Evolutionary conservation across 2,329 filamentous ascomycete genomes (phyloP).

Genomic region (Fusarium clavum): DNA sequence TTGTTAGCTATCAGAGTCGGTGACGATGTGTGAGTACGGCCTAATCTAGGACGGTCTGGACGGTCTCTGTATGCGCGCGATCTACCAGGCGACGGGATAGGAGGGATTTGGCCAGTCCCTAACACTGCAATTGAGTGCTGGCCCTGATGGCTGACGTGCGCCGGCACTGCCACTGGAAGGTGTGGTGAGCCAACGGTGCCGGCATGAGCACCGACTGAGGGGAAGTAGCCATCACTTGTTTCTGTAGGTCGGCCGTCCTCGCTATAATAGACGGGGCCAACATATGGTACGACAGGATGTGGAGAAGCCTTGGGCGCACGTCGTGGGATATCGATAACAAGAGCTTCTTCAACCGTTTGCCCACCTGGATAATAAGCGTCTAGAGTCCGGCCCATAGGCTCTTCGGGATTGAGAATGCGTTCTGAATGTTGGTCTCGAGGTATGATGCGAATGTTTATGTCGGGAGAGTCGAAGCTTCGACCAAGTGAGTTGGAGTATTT

Average conservation of each 20-base stretch:
- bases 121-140: constrained; percentile 82
- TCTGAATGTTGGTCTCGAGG: constrained; percentile 76
- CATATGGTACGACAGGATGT: constrained; percentile 55
- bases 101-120: constrained; percentile 81
- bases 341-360: constrained; percentile 87
- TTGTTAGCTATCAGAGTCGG: constrained; percentile 73
- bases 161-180: constrained; percentile 55
- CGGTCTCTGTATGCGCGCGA: constrained; percentile 67
- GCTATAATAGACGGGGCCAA: constrained; percentile 63
- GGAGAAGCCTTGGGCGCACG: constrained; percentile 82
- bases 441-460: constrained; percentile 82
- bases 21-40: constrained; percentile 82
- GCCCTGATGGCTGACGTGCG: constrained; percentile 50
- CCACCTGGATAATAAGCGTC: constrained; percentile 88
- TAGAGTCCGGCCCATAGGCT: constrained; percentile 80
- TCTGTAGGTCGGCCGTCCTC: constrained; percentile 76
- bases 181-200: constrained; percentile 57
- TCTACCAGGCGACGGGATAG: constrained; percentile 83
- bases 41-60: constrained; percentile 69
- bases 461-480: constrained; percentile 88
- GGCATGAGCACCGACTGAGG: constrained; percentile 65
- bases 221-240: constrained; percentile 84
- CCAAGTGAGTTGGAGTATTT: constrained; percentile 97
- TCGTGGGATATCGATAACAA: constrained; percentile 88
- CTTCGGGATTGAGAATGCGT: constrained; percentile 84